Percentiles rank a stretch among this genome's conserved stretches.
Conservation (phyloP, 2,329 filamentous ascomycete species). For the Botrytis porri region DNA sequence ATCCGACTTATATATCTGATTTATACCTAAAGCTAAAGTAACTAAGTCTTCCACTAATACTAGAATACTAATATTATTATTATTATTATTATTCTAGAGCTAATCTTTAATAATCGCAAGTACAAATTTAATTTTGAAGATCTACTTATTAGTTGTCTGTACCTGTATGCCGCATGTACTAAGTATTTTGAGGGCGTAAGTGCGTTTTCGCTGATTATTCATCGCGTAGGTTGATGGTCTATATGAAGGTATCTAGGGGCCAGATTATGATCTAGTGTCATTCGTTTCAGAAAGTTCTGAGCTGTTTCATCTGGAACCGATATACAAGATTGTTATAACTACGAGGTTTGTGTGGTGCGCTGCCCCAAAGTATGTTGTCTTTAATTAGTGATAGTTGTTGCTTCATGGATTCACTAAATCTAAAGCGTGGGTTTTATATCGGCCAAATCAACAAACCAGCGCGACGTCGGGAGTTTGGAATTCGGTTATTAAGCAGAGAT, state of each 20-base stretch:
- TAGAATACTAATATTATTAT: too few relatives aligned
- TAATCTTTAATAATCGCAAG: too few relatives aligned
- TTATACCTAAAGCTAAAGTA: too few relatives aligned
- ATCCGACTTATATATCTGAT: too few relatives aligned
- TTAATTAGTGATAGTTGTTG: fast-evolving
- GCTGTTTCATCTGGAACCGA: neutral
- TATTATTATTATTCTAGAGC: too few relatives aligned
- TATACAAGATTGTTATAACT: neutral
- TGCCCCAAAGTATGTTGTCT: fast-evolving
- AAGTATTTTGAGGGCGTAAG: neutral
- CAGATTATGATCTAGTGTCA: neutral
- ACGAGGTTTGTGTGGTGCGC: neutral
- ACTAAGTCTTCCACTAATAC: too few relatives aligned
- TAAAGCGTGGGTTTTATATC: too few relatives aligned
- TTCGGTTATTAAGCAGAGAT: too few relatives aligned
- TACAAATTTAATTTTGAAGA: neutral
- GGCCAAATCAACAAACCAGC: too few relatives aligned
- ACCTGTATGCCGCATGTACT: neutral
- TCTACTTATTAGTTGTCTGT: neutral
- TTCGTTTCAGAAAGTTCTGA: neutral
- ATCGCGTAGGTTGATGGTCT: neutral
- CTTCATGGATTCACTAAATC: neutral
- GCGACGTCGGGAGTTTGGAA: too few relatives aligned
- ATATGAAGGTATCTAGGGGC: neutral
- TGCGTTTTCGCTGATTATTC: neutral